These are phyloP conservation scores for Hordeum marinum DNA, from an alignment of 176 grass and related monocot genomes.

Conservation along the genomic window DNA sequence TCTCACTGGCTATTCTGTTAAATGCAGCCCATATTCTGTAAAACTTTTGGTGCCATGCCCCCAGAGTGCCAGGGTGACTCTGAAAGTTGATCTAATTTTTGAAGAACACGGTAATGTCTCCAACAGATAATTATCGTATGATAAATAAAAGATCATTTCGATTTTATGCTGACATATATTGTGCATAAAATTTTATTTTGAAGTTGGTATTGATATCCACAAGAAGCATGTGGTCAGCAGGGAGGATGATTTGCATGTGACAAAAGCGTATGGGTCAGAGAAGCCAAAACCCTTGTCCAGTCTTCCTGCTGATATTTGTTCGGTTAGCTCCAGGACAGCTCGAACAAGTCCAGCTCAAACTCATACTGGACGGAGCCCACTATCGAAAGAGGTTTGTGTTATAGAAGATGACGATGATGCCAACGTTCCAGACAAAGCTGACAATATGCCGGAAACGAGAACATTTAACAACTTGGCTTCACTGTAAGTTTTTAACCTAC, in stretches of 20 bases:
- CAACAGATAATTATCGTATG: conserved; percentile 1
- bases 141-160: conserved; percentile 1
- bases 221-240: conserved; percentile 66
- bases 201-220: conserved; percentile 86
- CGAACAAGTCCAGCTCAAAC: conserved; percentile 5
- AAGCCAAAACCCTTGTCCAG: conserved; percentile 10
- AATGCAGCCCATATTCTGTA: conserved; percentile 75
- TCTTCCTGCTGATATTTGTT: conserved; percentile 46
- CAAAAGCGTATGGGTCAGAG: conserved; percentile 21
- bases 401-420: conserved; percentile 51
- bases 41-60: conserved; percentile 68
- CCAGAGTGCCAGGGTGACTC: conserved; percentile 53
- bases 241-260: conserved; percentile 34
- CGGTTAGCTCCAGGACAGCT: conserved; percentile 40
- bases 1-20: conserved; percentile 24
- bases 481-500: conserved; percentile 37
- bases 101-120: conserved; percentile 80
- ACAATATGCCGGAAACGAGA: conserved; percentile 26
- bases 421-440: conserved; percentile 28
- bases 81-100: conserved; percentile 83
- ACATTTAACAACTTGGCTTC: conserved; percentile 46
- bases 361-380: conserved; percentile 36
- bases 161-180: conserved; percentile 23
- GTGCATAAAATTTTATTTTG: conserved; percentile 26
- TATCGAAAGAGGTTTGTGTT: conserved; percentile 72